Conservation (phyloP, 441 rosid species). For the Aquilaria agallochum region DNA sequence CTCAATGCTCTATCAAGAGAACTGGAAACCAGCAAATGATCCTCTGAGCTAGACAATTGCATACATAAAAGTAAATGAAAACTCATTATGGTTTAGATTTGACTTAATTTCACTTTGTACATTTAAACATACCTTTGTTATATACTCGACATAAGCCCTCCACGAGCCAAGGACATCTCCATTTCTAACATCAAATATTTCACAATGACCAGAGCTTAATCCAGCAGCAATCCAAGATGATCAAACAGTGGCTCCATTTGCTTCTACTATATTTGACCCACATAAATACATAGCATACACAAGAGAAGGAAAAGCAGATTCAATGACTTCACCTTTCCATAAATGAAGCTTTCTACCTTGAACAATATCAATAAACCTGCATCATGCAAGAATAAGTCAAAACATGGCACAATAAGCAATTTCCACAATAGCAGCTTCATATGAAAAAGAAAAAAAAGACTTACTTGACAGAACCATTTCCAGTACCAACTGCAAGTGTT, state of each 20-base stretch:
- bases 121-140: conserved; percentile 65
- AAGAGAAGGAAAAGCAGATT: conserved; percentile 72
- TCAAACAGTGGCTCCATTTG: conserved; percentile 43
- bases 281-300: conserved; percentile 84
- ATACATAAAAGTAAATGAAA: conserved; percentile 17
- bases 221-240: conserved; percentile 90
- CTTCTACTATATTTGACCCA: conserved; percentile 50
- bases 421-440: conserved; percentile 12
- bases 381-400: conserved; percentile 1
- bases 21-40: conserved; percentile 89
- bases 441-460: conserved; percentile 3
- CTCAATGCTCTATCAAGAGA: conserved; percentile 78
- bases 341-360: conserved; percentile 78
- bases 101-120: conserved; percentile 10
- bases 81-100: conserved; percentile 7
- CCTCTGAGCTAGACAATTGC: conserved; percentile 86
- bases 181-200: conserved; percentile 74
- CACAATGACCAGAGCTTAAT: conserved; percentile 86
- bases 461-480: conserved; percentile 89
- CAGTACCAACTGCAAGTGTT: conserved; percentile 76
- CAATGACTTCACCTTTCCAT: conserved; percentile 79
- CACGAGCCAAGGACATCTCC: conserved; percentile 69
- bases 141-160: conserved; percentile 90
- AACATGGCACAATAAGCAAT: conserved; percentile 10
- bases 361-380: conserved; percentile 73